These are phyloP conservation scores for Parsonsia alboflavescens DNA, from an alignment of 257 asterid genomes.

Conservation along the genomic window DNA sequence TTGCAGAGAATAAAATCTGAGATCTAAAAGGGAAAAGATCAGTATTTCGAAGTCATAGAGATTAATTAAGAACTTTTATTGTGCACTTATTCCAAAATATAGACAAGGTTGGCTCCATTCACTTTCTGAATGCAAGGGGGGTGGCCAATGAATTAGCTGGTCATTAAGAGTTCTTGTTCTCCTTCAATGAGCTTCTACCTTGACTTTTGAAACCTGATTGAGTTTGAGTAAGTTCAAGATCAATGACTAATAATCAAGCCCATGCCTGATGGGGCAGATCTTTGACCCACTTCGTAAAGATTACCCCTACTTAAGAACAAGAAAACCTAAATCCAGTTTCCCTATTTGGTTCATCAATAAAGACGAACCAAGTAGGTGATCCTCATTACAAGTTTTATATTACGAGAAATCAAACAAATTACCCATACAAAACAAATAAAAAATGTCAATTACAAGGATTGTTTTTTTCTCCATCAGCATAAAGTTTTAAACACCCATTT, in stretches of 20 bases:
- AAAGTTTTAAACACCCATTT: neutral
- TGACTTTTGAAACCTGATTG: neutral
- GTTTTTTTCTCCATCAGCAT: neutral
- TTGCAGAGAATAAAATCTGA: slow-evolving; percentile 3
- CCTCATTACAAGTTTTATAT: neutral
- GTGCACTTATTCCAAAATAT: neutral
- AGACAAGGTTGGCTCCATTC: neutral
- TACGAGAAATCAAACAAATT: too few species aligned
- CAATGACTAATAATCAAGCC: neutral
- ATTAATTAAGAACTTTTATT: neutral
- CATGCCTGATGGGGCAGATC: neutral
- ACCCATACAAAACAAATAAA: too few species aligned
- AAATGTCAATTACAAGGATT: neutral
- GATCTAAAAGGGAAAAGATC: neutral
- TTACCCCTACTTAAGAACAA: neutral
- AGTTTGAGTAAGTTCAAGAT: neutral
- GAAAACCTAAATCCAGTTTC: neutral
- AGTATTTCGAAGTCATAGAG: neutral
- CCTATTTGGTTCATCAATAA: neutral
- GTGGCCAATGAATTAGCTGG: neutral
- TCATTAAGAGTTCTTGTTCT: neutral
- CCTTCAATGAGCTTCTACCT: neutral
- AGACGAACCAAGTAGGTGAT: neutral
- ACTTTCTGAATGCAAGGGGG: neutral
- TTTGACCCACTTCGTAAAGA: neutral